These are phyloP conservation scores for Domatiomyces catenatus DNA, from an alignment of 2,329 filamentous ascomycete species.

Conservation along the genomic window DNA sequence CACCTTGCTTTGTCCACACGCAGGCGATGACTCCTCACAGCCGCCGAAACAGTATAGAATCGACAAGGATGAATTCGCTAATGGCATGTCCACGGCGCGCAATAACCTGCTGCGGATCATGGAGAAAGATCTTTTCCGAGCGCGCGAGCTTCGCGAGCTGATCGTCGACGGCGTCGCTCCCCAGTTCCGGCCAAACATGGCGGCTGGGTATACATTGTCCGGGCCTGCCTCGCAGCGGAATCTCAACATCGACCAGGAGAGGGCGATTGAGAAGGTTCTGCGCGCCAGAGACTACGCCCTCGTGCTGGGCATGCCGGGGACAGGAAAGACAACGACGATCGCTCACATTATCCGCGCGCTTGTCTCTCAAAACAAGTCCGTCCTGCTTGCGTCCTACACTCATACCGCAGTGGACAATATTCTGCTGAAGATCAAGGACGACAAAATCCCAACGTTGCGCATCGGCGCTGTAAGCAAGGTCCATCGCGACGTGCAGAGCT, in stretches of 20 bases:
- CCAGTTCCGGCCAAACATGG: constrained; percentile 47
- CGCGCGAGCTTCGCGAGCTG: constrained; percentile 57
- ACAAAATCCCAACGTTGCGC: constrained; percentile 65
- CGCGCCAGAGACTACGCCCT: constrained; percentile 86
- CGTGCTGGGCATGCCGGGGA: constrained; percentile 96
- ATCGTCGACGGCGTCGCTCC: constrained; percentile 66
- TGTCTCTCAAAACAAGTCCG: constrained; percentile 76
- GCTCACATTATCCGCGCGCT: constrained; percentile 90
- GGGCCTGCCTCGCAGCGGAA: constrained; percentile 39
- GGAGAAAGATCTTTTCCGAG: constrained; percentile 58
- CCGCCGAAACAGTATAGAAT: constrained; percentile 52
- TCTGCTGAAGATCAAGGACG: constrained; percentile 70
- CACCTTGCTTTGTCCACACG: neutral
- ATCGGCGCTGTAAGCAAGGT: constrained; percentile 74
- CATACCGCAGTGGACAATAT: constrained; percentile 98
- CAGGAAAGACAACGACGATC: constrained; percentile 95
- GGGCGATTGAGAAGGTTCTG: constrained; percentile 88
- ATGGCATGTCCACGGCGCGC: constrained; percentile 85
- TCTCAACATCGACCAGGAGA: constrained; percentile 75
- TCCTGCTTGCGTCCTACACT: constrained; percentile 86
- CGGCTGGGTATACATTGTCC: constrained; percentile 49
- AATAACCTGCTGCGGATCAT: constrained; percentile 92
- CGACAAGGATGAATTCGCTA: constrained; percentile 97
- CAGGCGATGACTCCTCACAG: constrained; percentile 21
- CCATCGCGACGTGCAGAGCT: constrained; percentile 72